Evolutionary conservation across 2,329 filamentous ascomycete species (phyloP).

Genomic region (Claviceps pazoutovae): DNA sequence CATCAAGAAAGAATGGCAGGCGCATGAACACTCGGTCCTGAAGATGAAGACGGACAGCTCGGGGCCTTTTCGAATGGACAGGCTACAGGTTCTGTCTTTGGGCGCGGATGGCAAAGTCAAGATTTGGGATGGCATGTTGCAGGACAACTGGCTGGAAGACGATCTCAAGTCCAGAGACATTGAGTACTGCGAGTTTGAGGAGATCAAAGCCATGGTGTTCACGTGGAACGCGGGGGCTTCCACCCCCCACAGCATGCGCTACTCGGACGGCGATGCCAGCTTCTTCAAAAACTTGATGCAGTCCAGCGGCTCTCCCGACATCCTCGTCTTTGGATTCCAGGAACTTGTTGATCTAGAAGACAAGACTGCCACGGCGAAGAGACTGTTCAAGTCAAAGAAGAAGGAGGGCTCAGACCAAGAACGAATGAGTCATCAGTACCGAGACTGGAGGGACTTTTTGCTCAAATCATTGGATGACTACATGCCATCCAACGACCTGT

Average conservation of each 20-base stretch:
- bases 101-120: slow-evolving; percentile 76
- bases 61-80: slow-evolving; percentile 72
- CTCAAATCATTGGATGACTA: slow-evolving; percentile 70
- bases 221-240: slow-evolving; percentile 98
- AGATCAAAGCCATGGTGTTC: slow-evolving; percentile 66
- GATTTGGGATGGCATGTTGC: slow-evolving; percentile 82
- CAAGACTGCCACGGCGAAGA: slow-evolving; percentile 94
- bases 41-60: slow-evolving; percentile 66
- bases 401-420: slow-evolving; percentile 69
- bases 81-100: slow-evolving; percentile 71
- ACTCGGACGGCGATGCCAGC: slow-evolving; percentile 58
- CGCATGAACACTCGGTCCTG: slow-evolving; percentile 70
- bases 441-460: slow-evolving; percentile 88
- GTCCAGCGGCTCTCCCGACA: slow-evolving; percentile 67
- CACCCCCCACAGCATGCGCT: slow-evolving; percentile 69
- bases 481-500: slow-evolving; percentile 62
- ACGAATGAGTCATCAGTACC: slow-evolving; percentile 93
- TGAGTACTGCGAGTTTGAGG: slow-evolving; percentile 74
- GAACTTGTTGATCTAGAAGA: slow-evolving; percentile 97
- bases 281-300: slow-evolving; percentile 75
- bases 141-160: slow-evolving; percentile 87
- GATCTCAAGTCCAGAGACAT: slow-evolving; percentile 75
- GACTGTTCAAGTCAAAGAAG: slow-evolving; percentile 83
- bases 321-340: slow-evolving; percentile 92
- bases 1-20: slow-evolving; percentile 88